Evolutionary conservation across 202 grass and related monocot species (phyloP), one percentile per base, ranked within the genome.

Genomic region (Dendrocalamus latiflorus): DNA sequence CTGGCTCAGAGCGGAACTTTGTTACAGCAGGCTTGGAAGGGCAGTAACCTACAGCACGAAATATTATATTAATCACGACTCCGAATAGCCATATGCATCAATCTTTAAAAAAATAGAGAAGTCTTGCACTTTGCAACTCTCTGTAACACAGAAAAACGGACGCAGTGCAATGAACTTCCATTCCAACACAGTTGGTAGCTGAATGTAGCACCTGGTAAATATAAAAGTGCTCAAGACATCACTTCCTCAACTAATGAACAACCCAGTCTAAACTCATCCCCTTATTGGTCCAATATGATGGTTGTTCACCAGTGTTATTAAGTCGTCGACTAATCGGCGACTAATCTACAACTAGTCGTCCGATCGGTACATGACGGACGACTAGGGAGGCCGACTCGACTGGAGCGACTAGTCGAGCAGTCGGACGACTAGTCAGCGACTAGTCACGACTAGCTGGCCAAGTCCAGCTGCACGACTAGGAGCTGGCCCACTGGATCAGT

Each of bases 1-100:
- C 89, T 76, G 78, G 69, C 84, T 90, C 87, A 22, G 87, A 91
- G 39, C 96, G 93, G 70, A 98, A 98, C 77, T 88, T 98, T 57
- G 72, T 68, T 80, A 95, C 74, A 72, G 87, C 87, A 81, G 89
- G 75, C 84, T 90, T 95, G 75, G 96, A 91, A 26, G 58, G 54
- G 45, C 93, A 95, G 83, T 90, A 89, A 51, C 93, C 96, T 98
- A 75, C 51, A 55, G 7, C 64, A 69, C 34, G 0, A 65, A 53
- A 81, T 26, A 72, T 76, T 28, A 51, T n/a, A 71, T 81, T 47
- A 80, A 68, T 62, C 56, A 66, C 20, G 33, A 75, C 28, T 53
- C 21, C 15, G 22, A 65, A 42, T 54, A 80, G 33, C 8, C 21
- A 67, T 28, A 34, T 15, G 30, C 1, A 25, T 82, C 14, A 5